Conservation (phyloP, 202 grass and related monocot genomes). For the Cymbopogon flexuosus region DNA sequence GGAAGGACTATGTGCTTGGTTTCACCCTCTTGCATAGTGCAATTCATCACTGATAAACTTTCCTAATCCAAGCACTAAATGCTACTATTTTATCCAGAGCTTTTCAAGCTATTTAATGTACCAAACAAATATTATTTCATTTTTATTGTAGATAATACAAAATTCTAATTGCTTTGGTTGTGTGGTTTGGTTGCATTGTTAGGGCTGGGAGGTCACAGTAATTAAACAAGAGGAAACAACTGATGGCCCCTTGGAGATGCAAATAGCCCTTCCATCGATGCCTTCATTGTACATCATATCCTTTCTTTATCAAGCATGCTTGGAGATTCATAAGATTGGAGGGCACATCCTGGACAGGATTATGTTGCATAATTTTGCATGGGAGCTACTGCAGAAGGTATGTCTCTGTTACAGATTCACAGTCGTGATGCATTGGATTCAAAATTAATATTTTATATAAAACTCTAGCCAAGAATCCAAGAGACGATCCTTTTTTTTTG, state of each 20-base stretch:
- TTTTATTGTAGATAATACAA: not conserved
- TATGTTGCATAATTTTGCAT: conserved; percentile 86
- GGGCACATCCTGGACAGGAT: conserved; percentile 85
- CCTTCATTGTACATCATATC: conserved; percentile 91
- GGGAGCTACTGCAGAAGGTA: conserved; percentile 83
- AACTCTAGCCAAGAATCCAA: not conserved
- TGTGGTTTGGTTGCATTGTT: conserved; percentile 42
- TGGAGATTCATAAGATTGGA: conserved; percentile 95
- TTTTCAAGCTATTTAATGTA: conserved; percentile 28
- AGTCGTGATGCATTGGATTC: not conserved
- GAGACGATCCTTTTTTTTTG: not conserved
- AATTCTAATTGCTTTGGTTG: conserved; percentile 26
- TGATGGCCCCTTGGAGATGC: conserved; percentile 76
- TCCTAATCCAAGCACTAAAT: not conserved
- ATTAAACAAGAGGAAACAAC: conserved; percentile 86
- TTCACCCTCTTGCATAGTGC: not conserved
- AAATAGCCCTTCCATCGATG: conserved; percentile 93
- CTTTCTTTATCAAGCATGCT: conserved; percentile 90
- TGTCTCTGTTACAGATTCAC: conserved; percentile 30
- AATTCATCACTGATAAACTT: not conserved
- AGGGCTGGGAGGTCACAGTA: conserved; percentile 96
- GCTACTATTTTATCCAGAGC: not conserved
- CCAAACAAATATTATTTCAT: not conserved
- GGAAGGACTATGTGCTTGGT: not conserved
- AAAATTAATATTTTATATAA: conserved; percentile 6